Evolutionary conservation across 345 rosid genomes (phyloP).

Genomic region (Rhodomyrtus tomentosa): DNA sequence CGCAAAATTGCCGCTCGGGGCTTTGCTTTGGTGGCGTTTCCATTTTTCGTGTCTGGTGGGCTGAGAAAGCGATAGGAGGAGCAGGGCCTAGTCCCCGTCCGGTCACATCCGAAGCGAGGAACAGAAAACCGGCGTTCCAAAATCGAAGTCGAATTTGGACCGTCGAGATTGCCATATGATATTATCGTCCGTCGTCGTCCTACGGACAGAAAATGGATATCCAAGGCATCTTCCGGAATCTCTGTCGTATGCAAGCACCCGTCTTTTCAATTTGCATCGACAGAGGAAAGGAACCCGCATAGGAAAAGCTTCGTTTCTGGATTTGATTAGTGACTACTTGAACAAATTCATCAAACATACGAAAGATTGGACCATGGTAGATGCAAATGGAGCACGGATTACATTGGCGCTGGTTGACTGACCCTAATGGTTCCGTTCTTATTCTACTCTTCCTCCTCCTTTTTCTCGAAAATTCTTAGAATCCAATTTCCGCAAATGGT

Average conservation of each 20-base stretch:
- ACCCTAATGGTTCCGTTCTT: accelerated
- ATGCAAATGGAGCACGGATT: neutral
- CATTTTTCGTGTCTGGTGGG: neutral
- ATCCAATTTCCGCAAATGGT: accelerated
- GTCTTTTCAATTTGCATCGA: neutral
- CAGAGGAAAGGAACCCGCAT: neutral
- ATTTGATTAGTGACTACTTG: neutral
- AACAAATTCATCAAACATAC: neutral
- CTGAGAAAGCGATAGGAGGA: neutral
- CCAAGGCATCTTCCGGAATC: neutral
- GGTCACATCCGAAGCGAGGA: neutral
- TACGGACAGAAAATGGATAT: neutral
- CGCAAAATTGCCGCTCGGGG: neutral
- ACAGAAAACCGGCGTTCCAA: neutral
- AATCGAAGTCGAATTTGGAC: neutral
- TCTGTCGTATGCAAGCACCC: neutral
- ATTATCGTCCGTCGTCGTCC: neutral
- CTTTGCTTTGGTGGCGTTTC: neutral
- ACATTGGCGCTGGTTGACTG: neutral
- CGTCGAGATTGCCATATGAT: neutral
- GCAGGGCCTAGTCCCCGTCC: neutral
- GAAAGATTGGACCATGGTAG: neutral
- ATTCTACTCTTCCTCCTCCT: too few relatives aligned
- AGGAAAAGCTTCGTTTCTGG: neutral
- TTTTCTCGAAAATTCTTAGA: neutral